Base-by-base conservation (phyloP, 2,329 filamentous ascomycete species). In the Thermothelomyces thermophilus region DNA sequence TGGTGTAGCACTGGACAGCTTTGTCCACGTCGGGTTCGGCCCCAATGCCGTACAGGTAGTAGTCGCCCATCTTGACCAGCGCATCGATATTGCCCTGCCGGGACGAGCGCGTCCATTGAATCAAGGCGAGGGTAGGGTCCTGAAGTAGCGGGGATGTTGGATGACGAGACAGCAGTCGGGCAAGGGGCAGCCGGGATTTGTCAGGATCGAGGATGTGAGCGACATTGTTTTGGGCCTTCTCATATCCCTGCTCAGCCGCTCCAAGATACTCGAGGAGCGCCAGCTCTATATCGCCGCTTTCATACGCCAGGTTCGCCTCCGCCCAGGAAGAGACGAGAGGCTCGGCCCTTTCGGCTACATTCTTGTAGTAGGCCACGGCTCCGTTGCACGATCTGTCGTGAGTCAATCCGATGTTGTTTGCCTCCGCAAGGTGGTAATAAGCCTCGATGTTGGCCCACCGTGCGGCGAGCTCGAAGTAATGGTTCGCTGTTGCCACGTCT, bases 21-120 rank as follows among this genome's bases (percentile, higher is more conserved):
- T 95, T 95, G 60, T 90, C 84, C 16, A 86, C 72, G 57, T 94
- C 86, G 0, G 73, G 61, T 7, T 79, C 72, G 0, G 86, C 80
- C 3, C 91, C 91, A 20, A 90, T 79, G 6, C 93, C 93, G 49
- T 80, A 70, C 28, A 95, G 82, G 66, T 98, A 97, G 68, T 97
- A 97, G 69, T 98, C 94, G 34, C 93, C 93, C 86, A 97, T 95
- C 70, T 98, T 98, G 57, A 98, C 87, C 55, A 95, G 76, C 0
- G 90, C 87, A 68, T 98, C 93, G 40, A 95, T 85, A 58, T 98
- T 98, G 41, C 84, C 80, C 65, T 98, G 94, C 58, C 89, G 87
- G 2, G 93, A 90, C 9, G 91, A 96, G 31, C 93, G 83, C 0
- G 91, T 96, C 88, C 90, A 98, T 70, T 95, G 93, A 31, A 95